Conservation (phyloP, 805 yeast genomes). For the Wickerhamiella australiensis region DNA sequence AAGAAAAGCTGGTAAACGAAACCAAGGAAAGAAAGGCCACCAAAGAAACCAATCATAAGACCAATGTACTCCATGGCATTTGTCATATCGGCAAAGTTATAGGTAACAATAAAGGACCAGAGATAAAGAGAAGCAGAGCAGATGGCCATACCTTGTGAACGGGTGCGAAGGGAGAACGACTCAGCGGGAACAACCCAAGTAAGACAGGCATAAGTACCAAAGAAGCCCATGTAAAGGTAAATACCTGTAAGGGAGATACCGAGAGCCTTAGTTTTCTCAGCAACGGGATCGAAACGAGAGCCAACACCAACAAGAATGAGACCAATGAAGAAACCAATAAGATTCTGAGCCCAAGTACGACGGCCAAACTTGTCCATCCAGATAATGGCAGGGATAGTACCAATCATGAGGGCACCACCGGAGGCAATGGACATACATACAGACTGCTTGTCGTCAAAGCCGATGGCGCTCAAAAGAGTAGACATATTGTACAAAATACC, state of each 20-base stretch:
- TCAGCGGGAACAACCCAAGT: conserved; percentile 64
- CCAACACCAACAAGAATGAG: conserved; percentile 49
- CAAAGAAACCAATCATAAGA: conserved; percentile 52
- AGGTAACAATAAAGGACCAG: conserved; percentile 53
- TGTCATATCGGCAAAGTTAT: conserved; percentile 48
- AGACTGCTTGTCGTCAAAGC: conserved; percentile 39
- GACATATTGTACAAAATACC: conserved; percentile 57
- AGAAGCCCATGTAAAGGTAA: conserved; percentile 51
- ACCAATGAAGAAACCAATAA: conserved; percentile 47
- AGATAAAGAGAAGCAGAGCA: conserved; percentile 42
- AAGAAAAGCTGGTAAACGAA: conserved; percentile 32
- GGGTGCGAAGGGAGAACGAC: conserved; percentile 44
- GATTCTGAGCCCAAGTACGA: conserved; percentile 52
- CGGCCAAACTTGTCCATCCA: conserved; percentile 30
- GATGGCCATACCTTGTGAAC: conserved; percentile 55
- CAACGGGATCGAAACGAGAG: conserved; percentile 26
- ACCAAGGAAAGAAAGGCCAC: conserved; percentile 52
- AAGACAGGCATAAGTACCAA: conserved; percentile 53
- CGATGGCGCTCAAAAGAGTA: conserved; percentile 42
- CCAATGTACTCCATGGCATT: conserved; percentile 49
- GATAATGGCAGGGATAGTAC: conserved; percentile 54
- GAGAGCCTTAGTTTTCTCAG: conserved; percentile 35
- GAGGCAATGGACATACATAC: conserved; percentile 61
- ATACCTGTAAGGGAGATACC: conserved; percentile 54
- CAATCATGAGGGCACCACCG: conserved; percentile 49